Conservation (phyloP, 768 basidiomycete species). For the Lepiota brunneoincarnata region DNA sequence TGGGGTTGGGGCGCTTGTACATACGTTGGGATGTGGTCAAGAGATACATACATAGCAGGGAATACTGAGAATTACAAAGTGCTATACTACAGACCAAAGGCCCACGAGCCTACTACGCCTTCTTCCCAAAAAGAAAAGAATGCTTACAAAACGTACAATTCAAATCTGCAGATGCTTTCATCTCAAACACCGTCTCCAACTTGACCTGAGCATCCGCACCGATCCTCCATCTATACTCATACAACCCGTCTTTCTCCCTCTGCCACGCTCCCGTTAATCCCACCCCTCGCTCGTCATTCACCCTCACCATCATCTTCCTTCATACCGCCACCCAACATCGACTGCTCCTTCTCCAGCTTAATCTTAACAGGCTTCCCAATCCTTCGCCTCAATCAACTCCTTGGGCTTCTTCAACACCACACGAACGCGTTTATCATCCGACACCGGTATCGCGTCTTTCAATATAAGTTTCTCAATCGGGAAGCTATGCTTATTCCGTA, state of each 20-base stretch:
- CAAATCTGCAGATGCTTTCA: background rate
- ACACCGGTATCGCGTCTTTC: slow-evolving; percentile 43
- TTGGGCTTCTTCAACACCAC: slow-evolving; percentile 46
- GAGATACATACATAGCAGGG: too few species aligned
- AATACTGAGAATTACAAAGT: too few species aligned
- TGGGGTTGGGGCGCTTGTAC: too few species aligned
- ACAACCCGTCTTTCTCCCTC: slow-evolving; percentile 27
- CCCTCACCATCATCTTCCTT: too few species aligned
- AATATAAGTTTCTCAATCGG: slow-evolving; percentile 41
- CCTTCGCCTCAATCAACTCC: slow-evolving; percentile 43
- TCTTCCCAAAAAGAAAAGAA: too few species aligned
- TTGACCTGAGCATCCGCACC: slow-evolving; percentile 16
- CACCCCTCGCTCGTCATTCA: too few species aligned
- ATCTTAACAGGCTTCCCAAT: slow-evolving; percentile 35
- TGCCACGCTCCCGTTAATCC: slow-evolving; percentile 25
- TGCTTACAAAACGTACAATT: background rate
- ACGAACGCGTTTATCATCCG: slow-evolving; percentile 38
- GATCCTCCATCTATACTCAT: slow-evolving; percentile 42
- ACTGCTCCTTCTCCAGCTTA: background rate
- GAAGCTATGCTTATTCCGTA: slow-evolving; percentile 48
- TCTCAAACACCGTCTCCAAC: slow-evolving; percentile 50
- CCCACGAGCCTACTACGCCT: too few species aligned
- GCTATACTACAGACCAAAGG: too few species aligned
- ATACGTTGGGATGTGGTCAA: too few species aligned
- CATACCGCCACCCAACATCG: too few species aligned